Percentiles rank a stretch among this genome's conserved stretches.
Evolutionary conservation across 1,284 basidiomycete genomes (phyloP).

Genomic region (Fomitopsis schrenkii): DNA sequence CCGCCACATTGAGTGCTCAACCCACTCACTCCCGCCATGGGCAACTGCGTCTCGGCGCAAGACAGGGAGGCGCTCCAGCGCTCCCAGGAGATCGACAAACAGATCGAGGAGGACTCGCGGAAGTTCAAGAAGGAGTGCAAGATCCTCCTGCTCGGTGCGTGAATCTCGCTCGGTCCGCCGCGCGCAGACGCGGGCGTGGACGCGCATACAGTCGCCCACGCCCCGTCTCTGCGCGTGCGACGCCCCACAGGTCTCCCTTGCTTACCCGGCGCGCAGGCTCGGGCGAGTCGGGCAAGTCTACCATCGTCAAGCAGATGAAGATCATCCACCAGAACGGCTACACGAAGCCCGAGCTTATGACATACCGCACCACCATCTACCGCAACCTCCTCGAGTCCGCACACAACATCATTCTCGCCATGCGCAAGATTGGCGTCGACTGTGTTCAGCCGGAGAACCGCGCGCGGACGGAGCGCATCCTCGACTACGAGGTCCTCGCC

Average conservation of each 20-base stretch:
- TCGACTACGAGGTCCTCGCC: conserved; percentile 45
- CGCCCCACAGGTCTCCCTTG: conserved; percentile 1
- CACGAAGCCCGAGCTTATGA: conserved; percentile 73
- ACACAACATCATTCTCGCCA: conserved; percentile 85
- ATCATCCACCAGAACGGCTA: conserved; percentile 98
- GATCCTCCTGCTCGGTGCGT: conserved; percentile 85
- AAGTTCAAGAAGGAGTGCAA: conserved; percentile 91
- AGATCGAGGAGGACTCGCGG: conserved; percentile 69
- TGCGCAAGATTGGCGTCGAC: conserved; percentile 87
- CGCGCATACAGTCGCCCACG: background rate
- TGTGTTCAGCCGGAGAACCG: conserved; percentile 76
- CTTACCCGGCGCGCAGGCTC: conserved; percentile 42
- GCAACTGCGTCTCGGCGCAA: conserved; percentile 57
- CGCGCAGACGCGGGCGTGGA: background rate
- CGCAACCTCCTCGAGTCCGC: conserved; percentile 87
- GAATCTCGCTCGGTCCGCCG: background rate
- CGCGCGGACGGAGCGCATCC: conserved; percentile 54
- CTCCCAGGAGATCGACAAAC: conserved; percentile 69
- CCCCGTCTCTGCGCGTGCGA: background rate
- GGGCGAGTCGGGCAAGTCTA: conserved; percentile 92
- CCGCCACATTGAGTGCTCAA: background rate
- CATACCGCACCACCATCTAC: conserved; percentile 82
- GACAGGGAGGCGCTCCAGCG: conserved; percentile 61
- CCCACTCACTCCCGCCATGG: conserved; percentile 39
- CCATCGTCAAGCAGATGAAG: conserved; percentile 99